Base-by-base conservation (phyloP, 345 rosid species). In the Carallia pectinifolia region DNA sequence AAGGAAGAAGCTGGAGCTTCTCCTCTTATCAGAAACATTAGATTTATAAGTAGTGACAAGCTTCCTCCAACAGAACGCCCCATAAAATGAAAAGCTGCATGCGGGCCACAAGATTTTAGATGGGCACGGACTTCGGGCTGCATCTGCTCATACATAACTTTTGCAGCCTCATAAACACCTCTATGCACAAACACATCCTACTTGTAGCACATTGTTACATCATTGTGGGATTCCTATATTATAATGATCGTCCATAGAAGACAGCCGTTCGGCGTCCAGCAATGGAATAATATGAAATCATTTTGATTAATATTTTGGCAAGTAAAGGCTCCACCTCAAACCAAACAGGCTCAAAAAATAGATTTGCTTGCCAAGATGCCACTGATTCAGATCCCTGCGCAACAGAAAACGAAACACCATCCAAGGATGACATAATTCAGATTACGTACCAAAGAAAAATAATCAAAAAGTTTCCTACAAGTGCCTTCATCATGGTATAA, bases 1-100 rank as follows among this genome's bases (percentile, higher is more conserved):
- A 95, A 80, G 75, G 88, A 77, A 69, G 88, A 82, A 60, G 84
- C 85, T 2, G 94, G 88, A 54, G 82, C 96, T 82, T 92, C 94
- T 4, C 91, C 94, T 73, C 97, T 74, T 64, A 95, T 84, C 27
- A 89, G 79, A 77, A 92, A 81, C 99, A 95, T 92, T 33, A 95
- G 89, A 81, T 86, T 95, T 59, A 95, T 71, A 10, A 95, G 82
- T 53, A 95, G 64, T 6, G 99, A 89, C 86, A 95, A 87, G 85
- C 97, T 89, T 75, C 99, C 99, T 0, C 99, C 99, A 13, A 95
- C 85, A 67, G 99, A 95, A 75, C 92, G 99, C 53, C 99, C 99
- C 0, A 96, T 88, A 85, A 95, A 95, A 53, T 97, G 89, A 44
- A 92, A 87, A 64, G 85, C 77, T 62, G 96, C 96, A 59, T 62